Conservation (phyloP, 345 rosid genomes). For the Syzygium oleosum region DNA sequence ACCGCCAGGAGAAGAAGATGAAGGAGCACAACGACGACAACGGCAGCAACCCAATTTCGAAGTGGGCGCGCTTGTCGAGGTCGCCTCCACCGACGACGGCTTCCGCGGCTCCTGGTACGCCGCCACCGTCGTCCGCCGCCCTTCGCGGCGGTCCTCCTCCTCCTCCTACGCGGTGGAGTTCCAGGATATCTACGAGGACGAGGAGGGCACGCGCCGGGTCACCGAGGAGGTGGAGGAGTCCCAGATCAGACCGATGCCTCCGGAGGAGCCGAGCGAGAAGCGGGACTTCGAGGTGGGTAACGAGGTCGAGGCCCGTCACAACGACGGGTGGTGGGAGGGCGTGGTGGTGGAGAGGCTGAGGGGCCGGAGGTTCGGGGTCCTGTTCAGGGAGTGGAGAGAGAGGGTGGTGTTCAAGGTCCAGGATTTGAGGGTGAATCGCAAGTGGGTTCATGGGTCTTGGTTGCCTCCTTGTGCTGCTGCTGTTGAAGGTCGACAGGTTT, state of each 20-base stretch:
- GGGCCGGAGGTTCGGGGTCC: conserved; percentile 48
- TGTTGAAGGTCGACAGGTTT: conserved; percentile 5
- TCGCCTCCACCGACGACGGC: conserved; percentile 52
- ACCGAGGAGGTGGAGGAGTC: conserved; percentile 23
- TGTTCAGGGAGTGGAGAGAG: conserved; percentile 46
- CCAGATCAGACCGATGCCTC: conserved; percentile 47
- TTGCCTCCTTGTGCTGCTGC: conserved; percentile 33
- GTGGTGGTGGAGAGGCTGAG: conserved; percentile 37
- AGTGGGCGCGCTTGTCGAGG: conserved; percentile 30
- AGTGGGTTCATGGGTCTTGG: conserved; percentile 66
- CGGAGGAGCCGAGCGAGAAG: conserved; percentile 28
- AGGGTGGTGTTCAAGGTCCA: conserved; percentile 38
- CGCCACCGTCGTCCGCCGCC: conserved; percentile 29
- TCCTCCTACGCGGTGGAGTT: conserved; percentile 14
- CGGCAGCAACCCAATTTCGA: not conserved
- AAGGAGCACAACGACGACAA: not conserved
- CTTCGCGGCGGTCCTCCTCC: not conserved
- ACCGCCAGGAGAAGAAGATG: not conserved
- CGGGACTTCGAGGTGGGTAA: conserved; percentile 35
- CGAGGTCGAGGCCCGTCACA: conserved; percentile 57
- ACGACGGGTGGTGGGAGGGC: conserved; percentile 98
- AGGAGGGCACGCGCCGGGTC: conserved; percentile 31
- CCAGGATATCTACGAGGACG: conserved; percentile 38
- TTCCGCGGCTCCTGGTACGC: conserved; percentile 70
- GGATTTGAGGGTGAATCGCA: conserved; percentile 56